A percentile compares a stretch with the other conserved stretches of the same genome.
Evolutionary conservation across 768 basidiomycete genomes (phyloP).

Genomic region (Coprinellus micaceus): DNA sequence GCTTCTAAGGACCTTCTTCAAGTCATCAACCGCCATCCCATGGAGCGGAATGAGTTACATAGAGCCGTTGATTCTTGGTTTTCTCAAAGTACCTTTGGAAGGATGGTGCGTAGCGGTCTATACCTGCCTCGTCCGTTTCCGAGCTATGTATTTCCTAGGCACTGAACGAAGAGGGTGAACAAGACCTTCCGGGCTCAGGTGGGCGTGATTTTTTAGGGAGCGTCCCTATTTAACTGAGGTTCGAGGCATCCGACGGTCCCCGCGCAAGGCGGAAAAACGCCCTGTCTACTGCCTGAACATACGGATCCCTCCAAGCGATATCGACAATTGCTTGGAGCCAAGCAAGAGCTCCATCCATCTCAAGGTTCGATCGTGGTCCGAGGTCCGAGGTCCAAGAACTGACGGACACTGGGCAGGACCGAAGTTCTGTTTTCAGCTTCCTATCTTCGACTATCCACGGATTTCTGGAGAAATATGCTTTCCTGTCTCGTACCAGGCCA

Average conservation of each 20-base stretch:
- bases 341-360: conserved; percentile 65
- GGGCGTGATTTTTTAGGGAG: conserved; percentile 13
- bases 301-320: conserved; percentile 53
- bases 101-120: conserved; percentile 47
- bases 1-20: conserved; percentile 25
- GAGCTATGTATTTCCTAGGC: conserved; percentile 40
- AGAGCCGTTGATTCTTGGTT: conserved; percentile 65
- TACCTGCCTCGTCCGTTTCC: neutral
- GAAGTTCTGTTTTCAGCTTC: conserved; percentile 49
- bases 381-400: no score
- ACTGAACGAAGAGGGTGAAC: conserved; percentile 61
- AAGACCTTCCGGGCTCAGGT: conserved; percentile 35
- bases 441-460: conserved; percentile 54
- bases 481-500: conserved; percentile 20
- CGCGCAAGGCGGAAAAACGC: conserved; percentile 73
- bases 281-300: conserved; percentile 84
- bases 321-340: conserved; percentile 84
- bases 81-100: conserved; percentile 65
- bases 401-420: conserved; percentile 56
- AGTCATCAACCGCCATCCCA: conserved; percentile 66
- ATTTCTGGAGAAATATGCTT: conserved; percentile 65
- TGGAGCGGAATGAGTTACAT: conserved; percentile 65
- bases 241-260: conserved; percentile 62
- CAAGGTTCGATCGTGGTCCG: conserved; percentile 48
- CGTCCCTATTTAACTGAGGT: conserved; percentile 4